phyloP scores from a whole-genome alignment of 2,329 filamentous ascomycete genomes.

The Diaporthe australafricana region DNA sequence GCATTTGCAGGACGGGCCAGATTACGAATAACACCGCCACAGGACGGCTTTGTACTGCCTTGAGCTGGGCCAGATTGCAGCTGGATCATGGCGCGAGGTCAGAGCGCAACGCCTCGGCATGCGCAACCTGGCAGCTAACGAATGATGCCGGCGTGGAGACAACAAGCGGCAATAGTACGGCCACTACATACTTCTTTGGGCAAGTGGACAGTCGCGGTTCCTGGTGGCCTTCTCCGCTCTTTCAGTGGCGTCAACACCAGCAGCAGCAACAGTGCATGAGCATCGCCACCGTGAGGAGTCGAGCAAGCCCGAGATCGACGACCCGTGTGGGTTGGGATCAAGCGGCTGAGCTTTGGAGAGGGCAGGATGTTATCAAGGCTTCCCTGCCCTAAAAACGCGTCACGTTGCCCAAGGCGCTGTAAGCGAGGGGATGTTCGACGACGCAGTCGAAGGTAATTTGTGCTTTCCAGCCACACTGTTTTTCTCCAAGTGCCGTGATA shows the following conservation, averaged over 20 bases:
- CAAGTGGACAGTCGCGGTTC: not conserved
- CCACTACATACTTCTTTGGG: not conserved
- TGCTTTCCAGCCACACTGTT: not conserved
- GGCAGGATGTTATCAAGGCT: not conserved
- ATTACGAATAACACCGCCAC: conserved; percentile 17
- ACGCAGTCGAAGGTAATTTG: not conserved
- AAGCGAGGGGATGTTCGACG: not conserved
- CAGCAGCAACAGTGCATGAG: not conserved
- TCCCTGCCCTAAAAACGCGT: conserved; percentile 18
- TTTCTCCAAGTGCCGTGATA: not conserved
- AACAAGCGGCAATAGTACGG: conserved; percentile 7
- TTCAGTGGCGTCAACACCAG: not conserved
- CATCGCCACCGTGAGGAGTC: conserved; percentile 24
- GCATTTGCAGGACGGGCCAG: conserved; percentile 5
- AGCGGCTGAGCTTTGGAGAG: not conserved
- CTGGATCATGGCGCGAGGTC: conserved; percentile 27
- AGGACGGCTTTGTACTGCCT: not conserved
- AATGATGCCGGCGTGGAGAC: conserved; percentile 19
- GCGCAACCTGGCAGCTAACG: not conserved
- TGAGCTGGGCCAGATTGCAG: conserved; percentile 10
- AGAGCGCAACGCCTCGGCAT: conserved; percentile 27
- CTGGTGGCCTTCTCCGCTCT: not conserved
- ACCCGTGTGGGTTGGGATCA: conserved; percentile 7
- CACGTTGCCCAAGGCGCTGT: conserved; percentile 10
- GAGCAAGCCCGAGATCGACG: not conserved